phyloP scores from a whole-genome alignment of 352 stramenopile species.

The Phytophthora cajani region DNA sequence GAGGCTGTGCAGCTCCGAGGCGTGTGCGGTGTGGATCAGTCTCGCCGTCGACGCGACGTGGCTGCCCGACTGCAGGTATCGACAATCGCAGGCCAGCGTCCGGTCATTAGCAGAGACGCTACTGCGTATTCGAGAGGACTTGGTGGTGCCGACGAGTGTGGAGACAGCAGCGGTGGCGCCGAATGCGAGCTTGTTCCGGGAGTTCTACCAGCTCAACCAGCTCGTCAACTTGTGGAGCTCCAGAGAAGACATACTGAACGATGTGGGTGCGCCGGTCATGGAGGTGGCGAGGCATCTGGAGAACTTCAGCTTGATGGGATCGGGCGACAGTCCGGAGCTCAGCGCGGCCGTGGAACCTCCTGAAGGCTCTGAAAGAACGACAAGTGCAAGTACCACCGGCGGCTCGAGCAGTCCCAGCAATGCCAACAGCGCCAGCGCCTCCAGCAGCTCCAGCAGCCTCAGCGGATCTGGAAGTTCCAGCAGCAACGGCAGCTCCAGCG shows the following conservation, averaged over 20 bases:
- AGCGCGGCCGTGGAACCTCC: constrained; percentile 12
- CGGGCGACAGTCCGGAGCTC: constrained; percentile 7
- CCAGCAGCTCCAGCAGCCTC: neutral
- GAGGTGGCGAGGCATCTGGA: constrained; percentile 28
- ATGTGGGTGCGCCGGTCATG: constrained; percentile 14
- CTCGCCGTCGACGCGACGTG: constrained; percentile 19
- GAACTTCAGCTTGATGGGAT: constrained; percentile 21
- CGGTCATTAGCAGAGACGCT: constrained; percentile 42
- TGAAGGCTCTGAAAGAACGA: constrained; percentile 7
- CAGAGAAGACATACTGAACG: constrained; percentile 10
- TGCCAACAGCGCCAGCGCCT: neutral
- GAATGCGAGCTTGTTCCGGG: constrained; percentile 35
- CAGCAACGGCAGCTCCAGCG: constrained; percentile 10
- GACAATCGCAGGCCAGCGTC: constrained; percentile 35
- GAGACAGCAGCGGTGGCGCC: constrained; percentile 12
- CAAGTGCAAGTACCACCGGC: neutral
- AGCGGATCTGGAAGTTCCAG: constrained; percentile 2
- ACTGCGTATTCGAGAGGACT: constrained; percentile 35
- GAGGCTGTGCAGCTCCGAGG: constrained; percentile 33
- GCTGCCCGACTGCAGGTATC: constrained; percentile 44
- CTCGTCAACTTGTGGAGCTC: constrained; percentile 27
- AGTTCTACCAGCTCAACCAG: constrained; percentile 37
- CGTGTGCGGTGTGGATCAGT: constrained; percentile 32
- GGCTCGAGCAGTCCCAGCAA: constrained; percentile 1
- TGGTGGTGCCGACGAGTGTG: constrained; percentile 4